Percentiles rank a stretch among this genome's conserved stretches.
These are phyloP conservation scores for Blepharisma stoltei DNA, from an alignment of 73 alveolate species.

Conservation along the genomic window DNA sequence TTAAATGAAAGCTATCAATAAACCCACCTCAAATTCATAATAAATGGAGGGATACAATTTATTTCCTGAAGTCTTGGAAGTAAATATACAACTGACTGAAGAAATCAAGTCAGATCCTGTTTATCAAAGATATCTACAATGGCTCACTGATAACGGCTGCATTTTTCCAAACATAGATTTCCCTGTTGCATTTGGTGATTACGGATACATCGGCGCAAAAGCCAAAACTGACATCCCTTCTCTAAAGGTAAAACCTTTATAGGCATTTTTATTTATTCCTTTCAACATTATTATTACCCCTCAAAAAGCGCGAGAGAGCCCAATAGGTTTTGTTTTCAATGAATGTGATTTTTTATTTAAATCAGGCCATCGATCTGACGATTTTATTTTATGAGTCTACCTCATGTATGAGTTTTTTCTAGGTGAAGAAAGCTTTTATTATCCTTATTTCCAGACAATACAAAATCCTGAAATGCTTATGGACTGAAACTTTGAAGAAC, in stretches of 20 bases:
- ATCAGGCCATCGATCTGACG: conserved; percentile 32
- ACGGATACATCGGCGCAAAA: conserved; percentile 18
- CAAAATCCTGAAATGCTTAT: conserved; percentile 34
- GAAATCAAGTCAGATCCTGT: conserved; percentile 6
- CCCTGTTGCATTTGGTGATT: conserved; percentile 28
- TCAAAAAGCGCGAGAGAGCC: conserved; percentile 42
- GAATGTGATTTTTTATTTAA: conserved; percentile 39
- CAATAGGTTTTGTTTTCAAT: conserved; percentile 39
- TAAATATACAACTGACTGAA: not conserved
- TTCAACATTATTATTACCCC: conserved; percentile 35
- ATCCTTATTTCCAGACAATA: conserved; percentile 45
- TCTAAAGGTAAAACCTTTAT: conserved; percentile 27
- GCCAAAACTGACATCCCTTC: conserved; percentile 13
- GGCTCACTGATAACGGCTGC: conserved; percentile 45
- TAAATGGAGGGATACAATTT: not conserved
- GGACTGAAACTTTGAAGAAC: conserved; percentile 38
- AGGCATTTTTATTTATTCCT: conserved; percentile 52
- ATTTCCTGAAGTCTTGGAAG: not conserved
- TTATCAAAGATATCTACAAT: conserved; percentile 12
- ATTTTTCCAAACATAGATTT: not conserved
- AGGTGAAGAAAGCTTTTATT: conserved; percentile 46
- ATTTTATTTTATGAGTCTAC: conserved; percentile 22
- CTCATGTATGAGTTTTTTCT: conserved; percentile 39
- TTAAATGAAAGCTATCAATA: no score
- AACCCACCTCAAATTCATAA: not conserved